Evolutionary conservation across 2,329 filamentous ascomycete species (phyloP).

Genomic region (Cercospora sp.): DNA sequence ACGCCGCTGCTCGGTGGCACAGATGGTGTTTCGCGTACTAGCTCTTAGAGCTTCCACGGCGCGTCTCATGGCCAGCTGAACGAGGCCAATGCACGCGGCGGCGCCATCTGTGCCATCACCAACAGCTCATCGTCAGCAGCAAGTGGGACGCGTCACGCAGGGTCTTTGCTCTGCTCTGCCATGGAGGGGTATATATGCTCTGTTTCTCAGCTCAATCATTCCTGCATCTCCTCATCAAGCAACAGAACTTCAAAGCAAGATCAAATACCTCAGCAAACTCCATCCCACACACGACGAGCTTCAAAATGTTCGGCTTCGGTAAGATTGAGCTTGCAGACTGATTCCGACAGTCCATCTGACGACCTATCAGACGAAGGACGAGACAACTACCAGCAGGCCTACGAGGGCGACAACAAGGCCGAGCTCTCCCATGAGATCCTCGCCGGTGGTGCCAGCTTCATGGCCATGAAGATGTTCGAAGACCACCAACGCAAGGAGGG

Average conservation of each 20-base stretch:
- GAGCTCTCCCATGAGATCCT: conserved; percentile 72
- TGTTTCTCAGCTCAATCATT: neutral
- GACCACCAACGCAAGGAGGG: conserved; percentile 69
- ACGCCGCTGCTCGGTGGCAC: neutral
- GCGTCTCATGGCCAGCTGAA: neutral
- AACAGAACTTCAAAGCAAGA: neutral
- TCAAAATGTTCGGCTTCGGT: conserved; percentile 21
- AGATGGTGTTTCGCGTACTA: neutral
- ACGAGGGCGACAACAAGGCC: conserved; percentile 54
- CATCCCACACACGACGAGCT: neutral
- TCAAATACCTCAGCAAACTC: neutral
- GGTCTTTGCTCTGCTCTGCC: neutral
- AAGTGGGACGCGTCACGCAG: conserved; percentile 11
- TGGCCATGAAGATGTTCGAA: conserved; percentile 77
- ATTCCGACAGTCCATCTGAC: neutral
- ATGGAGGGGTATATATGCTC: conserved; percentile 23
- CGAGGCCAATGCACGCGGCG: neutral
- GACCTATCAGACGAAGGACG: conserved; percentile 52
- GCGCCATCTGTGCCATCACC: neutral
- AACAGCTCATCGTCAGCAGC: conserved; percentile 10
- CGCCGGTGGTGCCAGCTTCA: conserved; percentile 74
- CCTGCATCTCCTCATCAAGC: conserved; percentile 8
- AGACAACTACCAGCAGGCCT: conserved; percentile 57
- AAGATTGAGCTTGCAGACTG: neutral
- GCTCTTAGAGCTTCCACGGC: neutral